phyloP scores from a whole-genome alignment of 305 asterid species.

The Fraxinus latifolia region DNA sequence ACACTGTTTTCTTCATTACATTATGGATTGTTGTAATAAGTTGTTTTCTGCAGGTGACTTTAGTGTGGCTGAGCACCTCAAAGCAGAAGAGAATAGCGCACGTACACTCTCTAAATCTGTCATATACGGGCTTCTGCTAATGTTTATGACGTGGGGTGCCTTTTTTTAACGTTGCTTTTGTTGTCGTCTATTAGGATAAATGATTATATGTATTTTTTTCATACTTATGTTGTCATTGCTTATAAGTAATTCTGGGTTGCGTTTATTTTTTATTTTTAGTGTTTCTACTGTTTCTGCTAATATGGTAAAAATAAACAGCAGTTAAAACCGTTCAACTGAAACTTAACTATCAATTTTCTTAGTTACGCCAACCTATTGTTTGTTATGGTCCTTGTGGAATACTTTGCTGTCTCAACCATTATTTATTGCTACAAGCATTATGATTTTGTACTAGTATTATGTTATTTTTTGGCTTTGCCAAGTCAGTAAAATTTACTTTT shows the following conservation, averaged over 20 bases:
- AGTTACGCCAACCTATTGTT: neutral
- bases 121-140: conserved; percentile 31
- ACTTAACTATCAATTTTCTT: neutral
- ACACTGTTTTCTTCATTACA: neutral
- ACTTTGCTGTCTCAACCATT: neutral
- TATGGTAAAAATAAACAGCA: neutral
- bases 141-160: conserved; percentile 15
- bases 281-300: neutral
- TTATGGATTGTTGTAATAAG: neutral
- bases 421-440: neutral
- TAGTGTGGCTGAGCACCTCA: conserved; percentile 53
- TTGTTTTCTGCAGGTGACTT: conserved; percentile 50
- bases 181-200: neutral
- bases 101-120: conserved; percentile 21
- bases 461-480: neutral
- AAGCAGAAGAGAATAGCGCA: conserved; percentile 31
- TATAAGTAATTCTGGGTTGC: neutral
- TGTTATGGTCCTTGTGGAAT: neutral
- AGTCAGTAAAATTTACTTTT: neutral
- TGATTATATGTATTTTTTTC: neutral
- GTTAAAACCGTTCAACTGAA: neutral
- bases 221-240: neutral
- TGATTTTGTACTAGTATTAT: neutral
- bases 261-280: neutral
- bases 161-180: conserved; percentile 12